Percentiles rank a stretch among this genome's conserved stretches.
Evolutionary conservation across 495 filamentous ascomycete species (phyloP).

Genomic region (Neurospora sp.): DNA sequence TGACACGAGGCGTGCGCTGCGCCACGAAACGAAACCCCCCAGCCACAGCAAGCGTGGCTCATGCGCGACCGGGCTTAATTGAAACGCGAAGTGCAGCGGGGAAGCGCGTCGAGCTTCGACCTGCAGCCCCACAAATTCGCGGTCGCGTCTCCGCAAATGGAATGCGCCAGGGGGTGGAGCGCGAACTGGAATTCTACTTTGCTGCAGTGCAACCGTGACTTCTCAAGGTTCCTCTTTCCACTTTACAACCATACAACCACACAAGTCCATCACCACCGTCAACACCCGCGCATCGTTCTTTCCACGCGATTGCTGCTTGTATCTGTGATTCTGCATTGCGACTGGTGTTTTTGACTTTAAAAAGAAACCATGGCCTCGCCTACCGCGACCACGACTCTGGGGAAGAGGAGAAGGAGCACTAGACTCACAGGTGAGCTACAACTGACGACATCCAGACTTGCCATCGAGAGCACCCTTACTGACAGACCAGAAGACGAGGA

Average conservation of each 20-base stretch:
- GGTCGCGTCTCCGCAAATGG: constrained; percentile 15
- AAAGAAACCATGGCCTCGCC: constrained; percentile 34
- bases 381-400: constrained; percentile 46
- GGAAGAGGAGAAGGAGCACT: constrained; percentile 59
- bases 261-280: background rate
- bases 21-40: background rate
- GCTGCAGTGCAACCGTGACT: background rate
- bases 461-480: constrained; percentile 19
- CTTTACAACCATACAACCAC: background rate
- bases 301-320: constrained; percentile 3
- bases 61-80: constrained; percentile 10
- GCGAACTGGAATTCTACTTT: constrained; percentile 5
- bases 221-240: constrained; percentile 5
- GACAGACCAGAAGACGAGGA: constrained; percentile 18
- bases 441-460: constrained; percentile 1
- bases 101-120: background rate
- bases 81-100: constrained; percentile 9
- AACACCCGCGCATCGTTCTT: constrained; percentile 19
- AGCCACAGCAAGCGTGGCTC: background rate
- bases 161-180: constrained; percentile 3
- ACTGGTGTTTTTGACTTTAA: constrained; percentile 7
- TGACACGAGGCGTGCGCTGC: background rate
- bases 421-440: constrained; percentile 45
- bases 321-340: constrained; percentile 2
- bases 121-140: constrained; percentile 9